Evolutionary conservation across 345 rosid species (phyloP), one percentile per base, ranked within the genome.

Genomic region (Dipteronia dyeriana): DNA sequence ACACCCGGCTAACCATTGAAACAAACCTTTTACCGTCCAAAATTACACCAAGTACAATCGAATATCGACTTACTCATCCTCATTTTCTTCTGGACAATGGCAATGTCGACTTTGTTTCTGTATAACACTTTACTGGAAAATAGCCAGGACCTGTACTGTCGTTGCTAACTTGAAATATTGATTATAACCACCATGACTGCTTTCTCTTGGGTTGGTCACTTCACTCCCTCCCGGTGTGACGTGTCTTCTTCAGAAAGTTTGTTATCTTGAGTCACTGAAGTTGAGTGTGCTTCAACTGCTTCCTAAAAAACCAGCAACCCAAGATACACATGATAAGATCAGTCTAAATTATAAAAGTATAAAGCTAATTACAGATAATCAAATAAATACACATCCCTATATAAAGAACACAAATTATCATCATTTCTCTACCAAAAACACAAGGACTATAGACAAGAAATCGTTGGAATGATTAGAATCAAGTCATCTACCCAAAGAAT

Each of bases 141-240:
- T 1, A 57, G 39, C 60, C 39, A 43, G 70, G 43, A 34, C 75
- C 63, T 47, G 78, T n/a, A 68, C n/a, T 53, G 38, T 34, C 26
- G 19, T 54, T 4, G 49, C 9, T 53, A 70, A 76, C 54, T 54
- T 39, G 14, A 31, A 61, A 26, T 56, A 60, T 9, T 49, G 29
- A 53, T 34, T 34, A 34, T 34, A 34, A 34, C 16, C 25, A 65
- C 34, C 45, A 9, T 66, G 43, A 8, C 75, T 34, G 5, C 4
- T 73, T 31, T 31, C 10, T 41, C 41, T 63, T 25, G 9, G 1
- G 78, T 64, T 38, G 26, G 68, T 78, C 76, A 57, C 61, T 22
- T 59, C 63, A 81, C 71, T 78, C 85, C 47, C 43, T 79, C 54
- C 49, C 47, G 26, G 74, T 80, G 59, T 78, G 64, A 23, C 77